Percentiles rank a stretch among this genome's conserved stretches.
Conservation (phyloP, 2,329 filamentous ascomycete genomes). For the Bisporella sp. region DNA sequence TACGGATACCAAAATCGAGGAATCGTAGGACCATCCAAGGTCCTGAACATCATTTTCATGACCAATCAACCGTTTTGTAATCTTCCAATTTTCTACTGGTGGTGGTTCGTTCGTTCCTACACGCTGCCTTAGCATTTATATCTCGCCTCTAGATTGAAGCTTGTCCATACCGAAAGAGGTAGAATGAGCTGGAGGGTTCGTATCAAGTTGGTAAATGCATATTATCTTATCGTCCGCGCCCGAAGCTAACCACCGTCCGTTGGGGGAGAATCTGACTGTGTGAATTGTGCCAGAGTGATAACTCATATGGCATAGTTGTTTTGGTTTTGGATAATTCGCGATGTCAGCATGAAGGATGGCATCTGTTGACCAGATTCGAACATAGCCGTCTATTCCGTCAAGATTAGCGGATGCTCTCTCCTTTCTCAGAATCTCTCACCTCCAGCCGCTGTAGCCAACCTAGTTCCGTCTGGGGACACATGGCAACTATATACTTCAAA, state of each 20-base stretch:
- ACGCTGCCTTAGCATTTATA: constrained; percentile 5
- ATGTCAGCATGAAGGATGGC: constrained; percentile 79
- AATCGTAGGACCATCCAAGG: constrained; percentile 93
- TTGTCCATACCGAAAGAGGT: constrained; percentile 65
- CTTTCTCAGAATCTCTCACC: constrained; percentile 44
- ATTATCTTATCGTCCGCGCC: constrained; percentile 99
- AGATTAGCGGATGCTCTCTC: constrained; percentile 14
- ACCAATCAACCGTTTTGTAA: constrained; percentile 83
- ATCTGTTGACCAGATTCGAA: constrained; percentile 96
- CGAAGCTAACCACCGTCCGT: constrained; percentile 90
- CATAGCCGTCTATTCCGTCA: constrained; percentile 68
- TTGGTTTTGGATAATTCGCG: constrained; percentile 65
- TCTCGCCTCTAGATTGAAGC: constrained; percentile 10
- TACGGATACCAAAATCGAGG: constrained; percentile 90
- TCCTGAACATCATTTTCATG: constrained; percentile 99
- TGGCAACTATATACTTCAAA: constrained; percentile 98
- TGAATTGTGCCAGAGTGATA: constrained; percentile 97
- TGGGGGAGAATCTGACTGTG: constrained; percentile 92
- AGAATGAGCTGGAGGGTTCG: constrained; percentile 64
- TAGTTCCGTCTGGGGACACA: constrained; percentile 87
- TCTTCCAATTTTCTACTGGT: constrained; percentile 97
- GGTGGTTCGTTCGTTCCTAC: constrained; percentile 76
- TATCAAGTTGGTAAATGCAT: constrained; percentile 87
- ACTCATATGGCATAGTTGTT: constrained; percentile 95
- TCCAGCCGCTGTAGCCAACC: constrained; percentile 90